Conservation (phyloP, 2,329 filamentous ascomycete genomes). For the Paraphoma sp. region DNA sequence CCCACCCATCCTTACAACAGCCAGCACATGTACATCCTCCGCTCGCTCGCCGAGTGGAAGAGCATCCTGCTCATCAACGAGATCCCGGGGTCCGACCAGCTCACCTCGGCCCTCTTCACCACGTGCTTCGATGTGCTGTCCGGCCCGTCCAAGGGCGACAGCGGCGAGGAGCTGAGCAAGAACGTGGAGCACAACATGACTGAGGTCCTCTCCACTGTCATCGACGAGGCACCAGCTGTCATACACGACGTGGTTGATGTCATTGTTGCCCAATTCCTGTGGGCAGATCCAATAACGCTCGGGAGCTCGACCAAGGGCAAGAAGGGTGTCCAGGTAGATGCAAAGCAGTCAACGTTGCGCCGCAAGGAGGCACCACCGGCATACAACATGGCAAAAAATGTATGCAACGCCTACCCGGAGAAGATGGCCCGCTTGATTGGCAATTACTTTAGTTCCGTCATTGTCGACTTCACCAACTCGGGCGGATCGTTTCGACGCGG, state of each 20-base stretch:
- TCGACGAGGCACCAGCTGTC: conserved; percentile 83
- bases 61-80: conserved; percentile 92
- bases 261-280: conserved; percentile 93
- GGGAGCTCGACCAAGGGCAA: conserved; percentile 57
- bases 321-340: conserved; percentile 63
- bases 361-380: conserved; percentile 88
- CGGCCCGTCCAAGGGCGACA: conserved; percentile 73
- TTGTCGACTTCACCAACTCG: conserved; percentile 75
- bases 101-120: conserved; percentile 78
- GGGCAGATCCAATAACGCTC: conserved; percentile 73
- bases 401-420: conserved; percentile 87
- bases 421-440: conserved; percentile 95
- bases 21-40: conserved; percentile 90
- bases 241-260: conserved; percentile 86
- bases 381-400: conserved; percentile 94
- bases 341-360: conserved; percentile 82
- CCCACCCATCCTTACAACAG: conserved; percentile 89
- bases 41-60: conserved; percentile 89
- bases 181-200: conserved; percentile 95
- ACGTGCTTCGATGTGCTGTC: conserved; percentile 92
- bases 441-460: conserved; percentile 96
- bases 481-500: conserved; percentile 26
- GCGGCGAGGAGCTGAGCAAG: conserved; percentile 84
- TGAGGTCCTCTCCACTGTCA: conserved; percentile 79
- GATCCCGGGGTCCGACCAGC: conserved; percentile 78